Evolutionary conservation across 495 filamentous ascomycete genomes (phyloP).

Genomic region (Immersiella caudata): DNA sequence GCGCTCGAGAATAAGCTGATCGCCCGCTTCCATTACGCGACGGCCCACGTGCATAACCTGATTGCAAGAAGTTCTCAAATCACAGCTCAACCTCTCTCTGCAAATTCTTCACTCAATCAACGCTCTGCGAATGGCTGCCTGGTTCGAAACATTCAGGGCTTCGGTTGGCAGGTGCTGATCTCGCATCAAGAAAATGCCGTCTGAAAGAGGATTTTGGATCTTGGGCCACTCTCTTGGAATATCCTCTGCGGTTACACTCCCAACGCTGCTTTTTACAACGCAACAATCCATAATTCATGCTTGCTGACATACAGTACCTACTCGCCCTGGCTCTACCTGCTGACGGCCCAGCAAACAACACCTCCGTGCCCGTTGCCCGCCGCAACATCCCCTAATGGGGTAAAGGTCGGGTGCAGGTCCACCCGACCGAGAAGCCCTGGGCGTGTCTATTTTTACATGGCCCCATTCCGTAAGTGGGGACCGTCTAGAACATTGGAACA

Average conservation of each 20-base stretch:
- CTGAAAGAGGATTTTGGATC: constrained; percentile 7
- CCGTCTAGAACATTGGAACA: not conserved
- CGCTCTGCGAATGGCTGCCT: not conserved
- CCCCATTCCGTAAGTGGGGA: not conserved
- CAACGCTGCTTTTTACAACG: not conserved
- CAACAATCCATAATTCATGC: not conserved
- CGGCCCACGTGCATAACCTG: not conserved
- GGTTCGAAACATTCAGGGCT: not conserved
- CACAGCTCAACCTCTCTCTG: not conserved
- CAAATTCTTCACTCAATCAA: not conserved
- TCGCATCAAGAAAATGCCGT: not conserved
- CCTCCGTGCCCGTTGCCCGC: not conserved
- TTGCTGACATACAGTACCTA: no score
- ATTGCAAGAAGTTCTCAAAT: not conserved
- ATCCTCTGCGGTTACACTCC: not conserved
- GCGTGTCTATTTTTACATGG: constrained; percentile 13
- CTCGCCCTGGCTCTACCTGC: not conserved
- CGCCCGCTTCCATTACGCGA: not conserved
- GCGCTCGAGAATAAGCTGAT: not conserved
- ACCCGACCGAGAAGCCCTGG: constrained; percentile 9
- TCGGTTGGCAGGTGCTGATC: not conserved
- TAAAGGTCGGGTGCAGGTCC: constrained; percentile 1
- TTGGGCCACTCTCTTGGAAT: not conserved
- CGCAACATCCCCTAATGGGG: not conserved
- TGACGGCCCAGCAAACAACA: not conserved